Percentiles rank a stretch among this genome's conserved stretches.
Evolutionary conservation across 2,329 filamentous ascomycete genomes (phyloP).

Genomic region (Xylariaceae sp.): DNA sequence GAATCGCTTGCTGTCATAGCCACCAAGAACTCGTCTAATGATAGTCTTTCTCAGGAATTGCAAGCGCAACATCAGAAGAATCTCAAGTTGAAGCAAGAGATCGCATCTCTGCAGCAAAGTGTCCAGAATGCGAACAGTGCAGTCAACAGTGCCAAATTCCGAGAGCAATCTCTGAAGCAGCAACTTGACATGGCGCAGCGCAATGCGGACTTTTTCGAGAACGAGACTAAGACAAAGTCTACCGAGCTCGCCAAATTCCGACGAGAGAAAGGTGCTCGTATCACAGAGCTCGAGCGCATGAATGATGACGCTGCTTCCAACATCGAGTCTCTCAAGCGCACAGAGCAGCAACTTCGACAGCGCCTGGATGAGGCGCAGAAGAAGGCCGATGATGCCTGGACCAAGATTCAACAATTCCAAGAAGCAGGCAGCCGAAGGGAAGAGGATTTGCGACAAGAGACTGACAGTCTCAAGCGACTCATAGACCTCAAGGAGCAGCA

Average conservation of each 20-base stretch:
- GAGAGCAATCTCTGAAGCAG: constrained; percentile 84
- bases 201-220: constrained; percentile 91
- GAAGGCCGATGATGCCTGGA: constrained; percentile 80
- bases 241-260: constrained; percentile 84
- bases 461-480: constrained; percentile 75
- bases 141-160: constrained; percentile 78
- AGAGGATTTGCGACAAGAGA: constrained; percentile 80
- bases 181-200: constrained; percentile 84
- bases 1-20: constrained; percentile 87
- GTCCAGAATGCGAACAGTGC: constrained; percentile 78
- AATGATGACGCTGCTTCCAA: constrained; percentile 80
- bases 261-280: constrained; percentile 89
- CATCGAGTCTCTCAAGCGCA: constrained; percentile 72
- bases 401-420: constrained; percentile 78
- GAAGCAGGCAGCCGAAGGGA: constrained; percentile 78
- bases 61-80: constrained; percentile 86
- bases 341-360: constrained; percentile 74
- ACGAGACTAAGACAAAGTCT: constrained; percentile 84
- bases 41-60: constrained; percentile 80
- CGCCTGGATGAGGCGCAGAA: constrained; percentile 79
- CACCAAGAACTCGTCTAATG: constrained; percentile 81
- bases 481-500: constrained; percentile 78
- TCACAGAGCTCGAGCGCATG: constrained; percentile 81
- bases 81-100: constrained; percentile 75
- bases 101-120: constrained; percentile 76